Evolutionary conservation across 306 rosid species (phyloP).

Genomic region (Vicia sativa): DNA sequence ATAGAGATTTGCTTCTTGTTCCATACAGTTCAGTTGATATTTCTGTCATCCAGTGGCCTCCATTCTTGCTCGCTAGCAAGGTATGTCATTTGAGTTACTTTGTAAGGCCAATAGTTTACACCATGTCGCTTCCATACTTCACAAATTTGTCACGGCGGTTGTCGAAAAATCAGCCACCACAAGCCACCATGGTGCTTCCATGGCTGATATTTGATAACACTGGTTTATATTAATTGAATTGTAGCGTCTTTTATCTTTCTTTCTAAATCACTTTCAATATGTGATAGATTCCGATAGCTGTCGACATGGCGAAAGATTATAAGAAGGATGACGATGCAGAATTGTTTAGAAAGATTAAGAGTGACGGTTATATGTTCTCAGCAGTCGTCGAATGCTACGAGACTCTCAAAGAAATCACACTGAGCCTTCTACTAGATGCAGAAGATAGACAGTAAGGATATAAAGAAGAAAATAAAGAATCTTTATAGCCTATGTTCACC

Average conservation of each 20-base stretch:
- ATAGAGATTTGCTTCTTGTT: conserved; percentile 85
- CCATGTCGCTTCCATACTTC: background rate
- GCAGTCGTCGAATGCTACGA: conserved; percentile 94
- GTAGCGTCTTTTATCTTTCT: conserved; percentile 16
- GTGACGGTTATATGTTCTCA: conserved; percentile 75
- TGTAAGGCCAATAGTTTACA: conserved; percentile 11
- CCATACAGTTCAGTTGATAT: conserved; percentile 64
- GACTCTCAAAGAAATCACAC: conserved; percentile 68
- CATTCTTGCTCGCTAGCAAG: conserved; percentile 98
- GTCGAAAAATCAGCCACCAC: background rate
- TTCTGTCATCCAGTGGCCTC: conserved; percentile 97
- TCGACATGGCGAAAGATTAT: conserved; percentile 96
- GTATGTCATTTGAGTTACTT: conserved; percentile 50
- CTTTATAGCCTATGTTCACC: conserved; percentile 11
- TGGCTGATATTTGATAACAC: background rate
- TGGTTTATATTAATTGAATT: conserved; percentile 20
- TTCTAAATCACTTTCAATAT: conserved; percentile 38
- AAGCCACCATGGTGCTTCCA: background rate
- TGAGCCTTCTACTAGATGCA: conserved; percentile 53
- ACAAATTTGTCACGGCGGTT: background rate
- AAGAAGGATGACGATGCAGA: conserved; percentile 76
- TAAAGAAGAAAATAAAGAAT: conserved; percentile 2
- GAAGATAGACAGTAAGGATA: conserved; percentile 67
- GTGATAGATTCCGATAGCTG: conserved; percentile 92
- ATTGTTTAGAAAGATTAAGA: conserved; percentile 69